These are phyloP conservation scores for Basipetospora chlamydospora DNA, from an alignment of 2,329 filamentous ascomycete genomes.

Conservation along the genomic window DNA sequence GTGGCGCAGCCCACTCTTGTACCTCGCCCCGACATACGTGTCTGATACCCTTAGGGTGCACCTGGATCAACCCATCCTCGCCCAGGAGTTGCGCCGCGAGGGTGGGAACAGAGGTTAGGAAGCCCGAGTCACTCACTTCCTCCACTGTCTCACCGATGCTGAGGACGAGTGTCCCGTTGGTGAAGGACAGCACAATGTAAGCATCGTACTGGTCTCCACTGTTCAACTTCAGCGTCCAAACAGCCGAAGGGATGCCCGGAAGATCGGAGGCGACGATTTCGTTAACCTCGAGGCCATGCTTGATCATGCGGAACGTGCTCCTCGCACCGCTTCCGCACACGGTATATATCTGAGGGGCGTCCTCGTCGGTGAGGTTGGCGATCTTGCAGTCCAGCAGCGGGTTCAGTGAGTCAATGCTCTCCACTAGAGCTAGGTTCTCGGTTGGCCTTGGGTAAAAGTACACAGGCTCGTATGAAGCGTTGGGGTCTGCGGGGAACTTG, in stretches of 20 bases:
- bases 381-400: slow-evolving; percentile 85
- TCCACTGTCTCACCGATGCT: slow-evolving; percentile 96
- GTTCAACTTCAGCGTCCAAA: slow-evolving; percentile 89
- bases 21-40: slow-evolving; percentile 69
- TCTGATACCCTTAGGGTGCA: slow-evolving; percentile 90
- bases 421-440: slow-evolving; percentile 72
- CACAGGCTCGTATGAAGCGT: slow-evolving; percentile 38
- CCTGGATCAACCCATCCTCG: slow-evolving; percentile 82
- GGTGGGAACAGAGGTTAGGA: slow-evolving; percentile 76
- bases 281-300: slow-evolving; percentile 83
- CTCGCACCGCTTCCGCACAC: slow-evolving; percentile 78
- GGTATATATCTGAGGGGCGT: slow-evolving; percentile 92
- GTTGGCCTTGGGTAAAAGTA: slow-evolving; percentile 73
- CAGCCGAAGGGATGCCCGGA: slow-evolving; percentile 73
- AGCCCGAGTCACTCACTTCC: slow-evolving; percentile 86
- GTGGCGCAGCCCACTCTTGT: slow-evolving; percentile 86
- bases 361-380: slow-evolving; percentile 78
- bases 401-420: slow-evolving; percentile 78
- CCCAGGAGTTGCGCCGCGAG: slow-evolving; percentile 88
- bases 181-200: slow-evolving; percentile 90
- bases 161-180: slow-evolving; percentile 77
- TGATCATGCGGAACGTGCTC: slow-evolving; percentile 81
- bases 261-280: slow-evolving; percentile 93
- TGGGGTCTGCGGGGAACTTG: slow-evolving; percentile 47
- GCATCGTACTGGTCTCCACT: slow-evolving; percentile 75